phyloP scores from a whole-genome alignment of 1,284 basidiomycete genomes.

The Pseudozyma pruni region DNA sequence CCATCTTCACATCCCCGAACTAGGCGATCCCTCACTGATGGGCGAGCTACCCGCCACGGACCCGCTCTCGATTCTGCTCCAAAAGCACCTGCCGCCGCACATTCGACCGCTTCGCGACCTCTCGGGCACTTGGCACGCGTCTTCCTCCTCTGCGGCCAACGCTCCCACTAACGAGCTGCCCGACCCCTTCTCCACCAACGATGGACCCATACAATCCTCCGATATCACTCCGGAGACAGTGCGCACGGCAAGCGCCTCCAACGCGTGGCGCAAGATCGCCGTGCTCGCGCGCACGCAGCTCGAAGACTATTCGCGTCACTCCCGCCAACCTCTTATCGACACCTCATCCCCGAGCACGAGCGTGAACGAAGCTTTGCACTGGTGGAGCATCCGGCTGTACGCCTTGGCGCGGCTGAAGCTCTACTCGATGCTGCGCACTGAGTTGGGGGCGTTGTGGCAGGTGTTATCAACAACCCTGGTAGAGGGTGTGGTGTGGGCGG shows the following conservation, averaged over 20 bases:
- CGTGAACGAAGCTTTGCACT: slow-evolving; percentile 17
- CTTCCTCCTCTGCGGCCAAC: not conserved
- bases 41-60: slow-evolving; percentile 43
- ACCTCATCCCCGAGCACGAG: not conserved
- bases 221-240: slow-evolving; percentile 9
- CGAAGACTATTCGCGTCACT: not conserved
- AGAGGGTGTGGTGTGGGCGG: not conserved
- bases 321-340: not conserved
- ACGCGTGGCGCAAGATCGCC: slow-evolving; percentile 45
- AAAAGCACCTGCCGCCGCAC: slow-evolving; percentile 45
- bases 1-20: not conserved
- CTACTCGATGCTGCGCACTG: slow-evolving; percentile 34
- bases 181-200: slow-evolving; percentile 18
- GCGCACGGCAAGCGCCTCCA: slow-evolving; percentile 13
- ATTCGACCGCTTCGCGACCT: slow-evolving; percentile 39
- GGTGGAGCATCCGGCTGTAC: slow-evolving; percentile 49
- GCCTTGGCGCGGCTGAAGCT: slow-evolving; percentile 36
- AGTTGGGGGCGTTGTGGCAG: slow-evolving; percentile 34
- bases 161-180: slow-evolving; percentile 1
- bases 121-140: slow-evolving; percentile 22
- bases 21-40: slow-evolving; percentile 20
- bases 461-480: slow-evolving; percentile 4
- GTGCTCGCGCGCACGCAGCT: slow-evolving; percentile 13
- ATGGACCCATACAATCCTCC: not conserved
- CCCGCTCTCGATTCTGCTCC: slow-evolving; percentile 32